A percentile compares a stretch with the other conserved stretches of the same genome.
These are phyloP conservation scores for Selaginella tamariscina DNA, from an alignment of 75 land plant species.

Conservation along the genomic window DNA sequence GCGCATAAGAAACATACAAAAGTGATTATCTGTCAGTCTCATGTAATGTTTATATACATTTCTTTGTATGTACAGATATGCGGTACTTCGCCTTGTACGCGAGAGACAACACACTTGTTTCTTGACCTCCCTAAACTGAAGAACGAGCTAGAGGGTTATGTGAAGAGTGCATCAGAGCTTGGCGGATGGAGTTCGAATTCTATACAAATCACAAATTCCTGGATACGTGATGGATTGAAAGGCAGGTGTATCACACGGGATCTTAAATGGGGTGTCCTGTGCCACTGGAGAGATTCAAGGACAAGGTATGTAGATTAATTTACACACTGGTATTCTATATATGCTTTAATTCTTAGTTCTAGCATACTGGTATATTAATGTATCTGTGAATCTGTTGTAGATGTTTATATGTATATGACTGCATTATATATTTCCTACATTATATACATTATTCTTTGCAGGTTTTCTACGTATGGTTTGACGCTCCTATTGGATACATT, in stretches of 20 bases:
- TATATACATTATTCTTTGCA: conserved; percentile 17
- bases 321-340: background rate
- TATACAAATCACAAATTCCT: conserved; percentile 72
- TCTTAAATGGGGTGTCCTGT: conserved; percentile 99
- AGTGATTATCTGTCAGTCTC: too few relatives aligned
- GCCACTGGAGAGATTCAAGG: conserved; percentile 79
- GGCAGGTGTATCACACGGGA: conserved; percentile 92
- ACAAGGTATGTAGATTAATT: conserved; percentile 45
- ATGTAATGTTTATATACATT: too few relatives aligned
- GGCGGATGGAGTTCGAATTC: conserved; percentile 98
- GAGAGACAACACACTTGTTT: conserved; percentile 84
- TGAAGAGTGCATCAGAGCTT: conserved; percentile 44
- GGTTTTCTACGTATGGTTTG: conserved; percentile 99
- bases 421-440: background rate
- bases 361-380: background rate
- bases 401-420: background rate
- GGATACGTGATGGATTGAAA: conserved; percentile 92
- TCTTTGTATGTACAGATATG: conserved; percentile 44
- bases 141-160: conserved; percentile 53
- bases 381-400: background rate
- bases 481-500: conserved; percentile 97
- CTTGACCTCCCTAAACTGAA: conserved; percentile 77
- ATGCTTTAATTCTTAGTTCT: background rate
- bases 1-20: too few relatives aligned
- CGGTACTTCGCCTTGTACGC: conserved; percentile 47